Evolutionary conservation across 202 grass and related monocot genomes (phyloP).

Genomic region (Setaria viridis): DNA sequence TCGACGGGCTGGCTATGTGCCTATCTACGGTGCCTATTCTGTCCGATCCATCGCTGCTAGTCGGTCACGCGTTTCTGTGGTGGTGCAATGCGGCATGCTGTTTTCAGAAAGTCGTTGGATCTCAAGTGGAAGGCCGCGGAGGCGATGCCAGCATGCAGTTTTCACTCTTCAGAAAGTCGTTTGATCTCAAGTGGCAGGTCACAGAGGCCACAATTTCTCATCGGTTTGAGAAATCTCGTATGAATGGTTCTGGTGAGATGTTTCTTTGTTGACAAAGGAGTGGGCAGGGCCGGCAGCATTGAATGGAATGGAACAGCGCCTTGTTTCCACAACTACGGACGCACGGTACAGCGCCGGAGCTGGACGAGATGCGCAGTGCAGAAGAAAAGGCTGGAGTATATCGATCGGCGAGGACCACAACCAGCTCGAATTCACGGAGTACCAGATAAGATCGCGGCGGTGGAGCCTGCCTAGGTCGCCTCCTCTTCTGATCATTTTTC

Average conservation of each 20-base stretch:
- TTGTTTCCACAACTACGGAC: neutral
- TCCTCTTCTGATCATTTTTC: neutral
- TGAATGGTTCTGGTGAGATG: neutral
- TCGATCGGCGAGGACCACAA: conserved; percentile 39
- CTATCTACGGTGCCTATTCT: no score
- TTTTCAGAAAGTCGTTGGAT: no score
- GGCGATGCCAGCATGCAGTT: neutral
- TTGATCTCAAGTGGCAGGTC: conserved; percentile 20
- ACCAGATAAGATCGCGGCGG: conserved; percentile 32
- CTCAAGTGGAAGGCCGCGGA: no score
- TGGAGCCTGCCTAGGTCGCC: conserved; percentile 26
- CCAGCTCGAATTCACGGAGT: conserved; percentile 38
- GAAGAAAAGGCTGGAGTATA: neutral
- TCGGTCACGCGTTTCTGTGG: no score
- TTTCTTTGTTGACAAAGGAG: neutral
- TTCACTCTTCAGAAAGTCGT: neutral
- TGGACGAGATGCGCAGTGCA: conserved; percentile 36
- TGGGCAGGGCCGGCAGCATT: conserved; percentile 23
- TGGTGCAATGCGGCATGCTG: no score
- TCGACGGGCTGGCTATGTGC: no score
- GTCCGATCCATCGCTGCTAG: no score
- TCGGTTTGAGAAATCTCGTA: neutral
- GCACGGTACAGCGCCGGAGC: neutral
- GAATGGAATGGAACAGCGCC: conserved; percentile 11
- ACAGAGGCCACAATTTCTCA: neutral